Conservation (phyloP, 768 basidiomycete genomes). For the Porphyrellus cyaneotinctus region DNA sequence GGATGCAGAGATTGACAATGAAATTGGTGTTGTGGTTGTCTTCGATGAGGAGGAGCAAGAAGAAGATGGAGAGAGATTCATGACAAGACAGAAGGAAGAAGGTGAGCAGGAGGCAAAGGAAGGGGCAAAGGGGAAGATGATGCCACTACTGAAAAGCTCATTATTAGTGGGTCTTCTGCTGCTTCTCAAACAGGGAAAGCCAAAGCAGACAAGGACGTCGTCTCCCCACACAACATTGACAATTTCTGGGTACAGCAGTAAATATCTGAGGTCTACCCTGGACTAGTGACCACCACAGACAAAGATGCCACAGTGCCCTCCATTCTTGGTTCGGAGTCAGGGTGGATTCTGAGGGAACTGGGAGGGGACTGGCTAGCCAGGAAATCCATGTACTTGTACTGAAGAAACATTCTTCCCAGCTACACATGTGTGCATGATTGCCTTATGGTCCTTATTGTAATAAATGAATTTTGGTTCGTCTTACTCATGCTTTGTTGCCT, state of each 20-base stretch:
- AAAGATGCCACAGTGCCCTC: slow-evolving; percentile 82
- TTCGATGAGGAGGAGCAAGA: slow-evolving; percentile 98
- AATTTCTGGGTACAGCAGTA: slow-evolving; percentile 99
- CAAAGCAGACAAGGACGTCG: slow-evolving; percentile 69
- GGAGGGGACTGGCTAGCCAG: slow-evolving; percentile 72
- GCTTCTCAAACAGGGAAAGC: slow-evolving; percentile 39
- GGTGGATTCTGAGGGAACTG: slow-evolving; percentile 91
- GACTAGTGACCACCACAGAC: slow-evolving; percentile 90
- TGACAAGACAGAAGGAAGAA: slow-evolving; percentile 68
- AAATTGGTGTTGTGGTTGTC: slow-evolving; percentile 95
- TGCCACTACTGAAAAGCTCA: slow-evolving; percentile 62
- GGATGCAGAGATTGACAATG: slow-evolving; percentile 90
- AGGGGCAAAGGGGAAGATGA: slow-evolving; percentile 43
- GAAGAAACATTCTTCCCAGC: slow-evolving; percentile 76
- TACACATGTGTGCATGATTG: too few species aligned
- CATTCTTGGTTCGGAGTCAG: slow-evolving; percentile 84
- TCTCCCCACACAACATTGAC: slow-evolving; percentile 89
- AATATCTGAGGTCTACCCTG: slow-evolving; percentile 85
- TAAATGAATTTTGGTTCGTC: too few species aligned
- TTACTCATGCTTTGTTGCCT: too few species aligned
- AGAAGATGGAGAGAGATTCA: slow-evolving; percentile 91
- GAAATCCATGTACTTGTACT: slow-evolving; percentile 97
- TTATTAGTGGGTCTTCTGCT: slow-evolving; percentile 70
- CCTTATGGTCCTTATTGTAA: too few species aligned
- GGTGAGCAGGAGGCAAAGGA: slow-evolving; percentile 41